Evolutionary conservation across 192 early-diverging fungal species (phyloP), one percentile per base, ranked within the genome.

Genomic region (Coemansia sp.): DNA sequence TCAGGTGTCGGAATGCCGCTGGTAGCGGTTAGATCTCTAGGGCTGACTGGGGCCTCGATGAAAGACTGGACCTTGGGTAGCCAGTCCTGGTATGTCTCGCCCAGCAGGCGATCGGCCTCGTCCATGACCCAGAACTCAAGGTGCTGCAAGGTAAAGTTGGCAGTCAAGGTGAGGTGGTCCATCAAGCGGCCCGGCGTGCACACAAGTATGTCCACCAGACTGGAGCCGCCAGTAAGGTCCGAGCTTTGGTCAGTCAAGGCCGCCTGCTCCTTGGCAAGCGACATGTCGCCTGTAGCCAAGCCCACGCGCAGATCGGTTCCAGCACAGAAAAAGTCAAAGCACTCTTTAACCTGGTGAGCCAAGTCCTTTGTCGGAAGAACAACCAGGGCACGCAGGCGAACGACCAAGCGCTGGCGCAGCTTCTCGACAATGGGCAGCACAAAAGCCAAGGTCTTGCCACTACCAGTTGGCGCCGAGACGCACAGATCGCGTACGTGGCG

Each of bases 381-480:
- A 6, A 97, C 84, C 4, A 99, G 77, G 5, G 94, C 95, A 5
- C 96, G 85, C 38, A 97, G 79, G 34, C 95, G 86, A 6, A 88
- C 86, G 4, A 96, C 86, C 21, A 91, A 73, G 14, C 96, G 86
- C 35, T 76, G 70, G 9, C 87, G 85, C 18, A 99, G 74, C 52
- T 89, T 86, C 72, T 91, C 93, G 25, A 97, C 86, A 60, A 99
- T 93, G 1, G 97, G 97, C 16, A 99, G 68, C 6, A 94, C 95
- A 84, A 95, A 99, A 0, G 95, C 94, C 37, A 99, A 76, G 2
- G 97, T 99, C 73, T 99, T 99, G 23, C 97, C 97, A 53, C 90
- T 92, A 33, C 97, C 97, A 0, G 97, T 99, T 0, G 95, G 91
- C 18, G 95, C 92, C 9, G 95, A 95, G 14, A 99, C 94, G 67